Evolutionary conservation across 306 rosid genomes (phyloP), one percentile per base, ranked within the genome.

Genomic region (Acacia crassicarpa): DNA sequence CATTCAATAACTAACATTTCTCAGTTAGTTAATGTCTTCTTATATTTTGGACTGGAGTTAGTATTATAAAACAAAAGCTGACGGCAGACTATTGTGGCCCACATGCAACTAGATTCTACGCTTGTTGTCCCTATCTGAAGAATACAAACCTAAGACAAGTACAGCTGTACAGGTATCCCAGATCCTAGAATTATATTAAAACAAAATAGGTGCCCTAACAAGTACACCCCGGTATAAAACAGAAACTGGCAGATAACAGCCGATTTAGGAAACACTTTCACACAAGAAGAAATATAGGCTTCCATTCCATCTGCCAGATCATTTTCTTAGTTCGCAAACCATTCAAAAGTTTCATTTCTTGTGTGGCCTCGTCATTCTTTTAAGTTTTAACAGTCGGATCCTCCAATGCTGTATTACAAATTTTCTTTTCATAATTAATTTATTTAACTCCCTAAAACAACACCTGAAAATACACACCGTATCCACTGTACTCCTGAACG

Each of bases 121-220:
- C 43, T 66, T 32, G 25, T 43, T 35, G 79, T 25, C 56, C 22
- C 46, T 45, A 33, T 45, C n/a, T 56, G 51, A 30, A 43, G 51
- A 75, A 30, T 78, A 45, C 43, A 27, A 56, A 78, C 69, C 32
- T 53, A 69, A 78, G 32, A 67, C 74, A 30, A 17, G 54, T 66
- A 83, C 77, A 53, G 40, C 41, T 19, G 35, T 43, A 73, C 33
- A 38, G 68, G 45, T 15, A 79, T 75, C 23, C 56, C 41, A 78
- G 41, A 38, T 43, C 78, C 44, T 38, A 79, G 45, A 27, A 79
- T 75, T 33, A 54, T 41, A 78, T 79, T 67, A 74, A 78, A 84
- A 75, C 78, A 67, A 78, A n/a, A 38, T 35, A n/a, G 13, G 41
- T 16, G 30, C 13, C 23, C 27, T 3, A 79, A 62, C 4, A 53